Base-by-base conservation (phyloP, 2,329 filamentous ascomycete species). In the Diaporthe amygdali region DNA sequence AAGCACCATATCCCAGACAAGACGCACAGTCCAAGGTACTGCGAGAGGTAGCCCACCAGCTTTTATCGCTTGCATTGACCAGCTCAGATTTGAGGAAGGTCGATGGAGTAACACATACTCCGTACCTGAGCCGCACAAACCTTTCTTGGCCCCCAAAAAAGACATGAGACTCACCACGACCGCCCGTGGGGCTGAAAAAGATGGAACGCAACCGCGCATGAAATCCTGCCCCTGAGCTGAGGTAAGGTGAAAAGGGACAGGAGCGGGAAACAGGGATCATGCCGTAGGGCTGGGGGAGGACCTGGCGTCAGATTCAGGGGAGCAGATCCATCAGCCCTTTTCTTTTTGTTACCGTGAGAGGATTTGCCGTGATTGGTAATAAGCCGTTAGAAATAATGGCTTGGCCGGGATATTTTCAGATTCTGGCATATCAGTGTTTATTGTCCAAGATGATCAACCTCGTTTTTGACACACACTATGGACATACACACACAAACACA, bases 281-380 rank as follows among this genome's bases (percentile, higher is more conserved):
- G 66, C 30, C 66, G 12, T 68, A 68, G 66, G 66, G 66, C 66
- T 68, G 64, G 54, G 37, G 37, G 39, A 30, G 8, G 30, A 34
- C 5, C 59, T 34, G 30, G 59, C 25, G 59, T 49, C 44, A 47
- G 59, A 44, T 46, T 64, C 59, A 64, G 59, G 59, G 59, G 59
- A 20, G 20, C 10, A 46, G 14, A 46, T 49, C 59, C 59, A 14
- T 37, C 59, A 64, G 59, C 44, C 59, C 59, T 49, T 37, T 64
- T 49, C 20, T 27, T 39, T n/a, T n/a, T n/a, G n/a, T n/a, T n/a
- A n/a, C 37, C 37, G 9, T 14, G 10, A 39, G 37, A 39, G 44
- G 41, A 34, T 5, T 37, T 27, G 30, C 14, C 59, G 14, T 46
- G 27, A 25, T 12, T 47, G 20, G 30, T 52, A 54, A 37, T 52